Conservation (phyloP, 2,329 filamentous ascomycete genomes). For the Cladosporium oxysporum region DNA sequence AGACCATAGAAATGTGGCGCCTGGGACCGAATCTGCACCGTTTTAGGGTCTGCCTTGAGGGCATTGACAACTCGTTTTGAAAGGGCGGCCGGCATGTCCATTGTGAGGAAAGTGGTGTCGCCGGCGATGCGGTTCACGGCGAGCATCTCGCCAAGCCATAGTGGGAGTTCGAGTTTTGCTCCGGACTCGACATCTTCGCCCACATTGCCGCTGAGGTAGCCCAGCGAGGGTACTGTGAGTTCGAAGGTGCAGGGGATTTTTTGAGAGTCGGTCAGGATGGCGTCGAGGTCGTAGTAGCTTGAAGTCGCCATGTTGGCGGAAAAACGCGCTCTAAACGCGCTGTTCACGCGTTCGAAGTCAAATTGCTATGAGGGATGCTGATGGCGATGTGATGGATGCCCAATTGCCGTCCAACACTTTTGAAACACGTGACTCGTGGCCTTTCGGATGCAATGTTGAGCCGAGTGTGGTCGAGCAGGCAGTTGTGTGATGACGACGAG, state of each 20-base stretch:
- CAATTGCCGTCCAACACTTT: not conserved
- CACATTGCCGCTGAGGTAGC: slow-evolving; percentile 84
- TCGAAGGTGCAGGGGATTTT: slow-evolving; percentile 97
- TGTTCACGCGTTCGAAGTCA: not conserved
- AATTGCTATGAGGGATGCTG: not conserved
- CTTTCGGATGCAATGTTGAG: slow-evolving; percentile 1
- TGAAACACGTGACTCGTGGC: not conserved
- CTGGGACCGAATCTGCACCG: slow-evolving; percentile 79
- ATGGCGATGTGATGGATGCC: not conserved
- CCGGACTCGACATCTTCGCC: slow-evolving; percentile 72
- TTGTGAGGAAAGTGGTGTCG: slow-evolving; percentile 64
- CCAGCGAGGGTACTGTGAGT: slow-evolving; percentile 81
- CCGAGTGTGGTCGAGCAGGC: slow-evolving; percentile 8
- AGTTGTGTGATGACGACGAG: slow-evolving; percentile 16
- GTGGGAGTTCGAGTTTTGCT: slow-evolving; percentile 77
- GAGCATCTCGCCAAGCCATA: slow-evolving; percentile 95
- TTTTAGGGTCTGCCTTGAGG: slow-evolving; percentile 83
- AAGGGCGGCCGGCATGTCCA: slow-evolving; percentile 79
- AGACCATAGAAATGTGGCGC: slow-evolving; percentile 87
- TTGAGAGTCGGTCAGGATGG: slow-evolving; percentile 84
- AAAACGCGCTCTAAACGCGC: not conserved
- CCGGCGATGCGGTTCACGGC: slow-evolving; percentile 59
- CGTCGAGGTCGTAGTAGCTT: slow-evolving; percentile 77
- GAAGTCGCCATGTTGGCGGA: slow-evolving; percentile 42
- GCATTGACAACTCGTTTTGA: slow-evolving; percentile 82